Evolutionary conservation across 768 basidiomycete species (phyloP).

Genomic region (Lepiota brunneoincarnata): DNA sequence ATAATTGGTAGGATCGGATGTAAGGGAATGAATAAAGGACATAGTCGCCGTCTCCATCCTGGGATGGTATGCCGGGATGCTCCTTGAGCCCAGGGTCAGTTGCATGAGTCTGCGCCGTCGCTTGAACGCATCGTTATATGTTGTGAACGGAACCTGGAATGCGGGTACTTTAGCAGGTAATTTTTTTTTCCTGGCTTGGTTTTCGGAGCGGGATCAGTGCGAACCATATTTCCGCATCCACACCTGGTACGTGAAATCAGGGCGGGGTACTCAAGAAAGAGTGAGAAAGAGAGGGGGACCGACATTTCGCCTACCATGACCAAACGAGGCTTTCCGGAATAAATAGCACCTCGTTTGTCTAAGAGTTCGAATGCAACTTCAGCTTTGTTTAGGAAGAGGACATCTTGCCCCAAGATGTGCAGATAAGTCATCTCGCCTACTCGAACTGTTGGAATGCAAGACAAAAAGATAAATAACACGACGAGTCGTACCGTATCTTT

Average conservation of each 20-base stretch:
- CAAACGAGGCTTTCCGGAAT: slow-evolving; percentile 69
- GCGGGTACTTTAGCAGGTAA: not conserved
- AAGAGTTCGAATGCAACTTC: slow-evolving; percentile 60
- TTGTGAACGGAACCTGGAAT: too few relatives aligned
- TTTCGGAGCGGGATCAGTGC: slow-evolving; percentile 15
- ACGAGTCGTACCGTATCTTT: slow-evolving; percentile 53
- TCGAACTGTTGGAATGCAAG: not conserved
- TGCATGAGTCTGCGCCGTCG: too few relatives aligned
- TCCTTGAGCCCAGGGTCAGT: too few relatives aligned
- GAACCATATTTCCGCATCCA: slow-evolving; percentile 65
- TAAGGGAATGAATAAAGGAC: too few relatives aligned
- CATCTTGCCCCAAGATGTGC: slow-evolving; percentile 59
- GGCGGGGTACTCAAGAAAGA: not conserved
- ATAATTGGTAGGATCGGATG: too few relatives aligned
- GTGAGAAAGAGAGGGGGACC: too few relatives aligned
- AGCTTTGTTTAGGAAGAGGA: slow-evolving; percentile 64
- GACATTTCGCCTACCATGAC: slow-evolving; percentile 71
- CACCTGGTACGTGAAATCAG: slow-evolving; percentile 27
- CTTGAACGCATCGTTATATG: too few relatives aligned
- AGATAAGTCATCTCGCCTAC: slow-evolving; percentile 62
- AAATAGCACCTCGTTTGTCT: slow-evolving; percentile 67
- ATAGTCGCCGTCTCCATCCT: too few relatives aligned
- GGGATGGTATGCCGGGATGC: too few relatives aligned
- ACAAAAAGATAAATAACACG: not conserved
- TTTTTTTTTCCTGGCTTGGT: not conserved